These are phyloP conservation scores for Rutstroemia sp. DNA, from an alignment of 2,329 filamentous ascomycete genomes.

Conservation along the genomic window DNA sequence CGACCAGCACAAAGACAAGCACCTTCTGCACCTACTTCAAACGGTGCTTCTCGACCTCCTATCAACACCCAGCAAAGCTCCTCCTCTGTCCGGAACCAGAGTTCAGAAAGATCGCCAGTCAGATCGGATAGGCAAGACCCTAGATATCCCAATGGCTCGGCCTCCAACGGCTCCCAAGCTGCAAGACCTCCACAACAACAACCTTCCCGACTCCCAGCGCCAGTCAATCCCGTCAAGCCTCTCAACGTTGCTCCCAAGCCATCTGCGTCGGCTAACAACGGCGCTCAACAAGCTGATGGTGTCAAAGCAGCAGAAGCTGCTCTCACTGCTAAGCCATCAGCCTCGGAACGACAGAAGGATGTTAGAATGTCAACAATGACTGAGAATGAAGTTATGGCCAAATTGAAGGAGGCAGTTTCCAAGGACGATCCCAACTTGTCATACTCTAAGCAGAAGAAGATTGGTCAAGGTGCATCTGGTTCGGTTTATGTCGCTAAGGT, in stretches of 20 bases:
- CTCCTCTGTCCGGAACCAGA: constrained; percentile 32
- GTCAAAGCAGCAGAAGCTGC: constrained; percentile 88
- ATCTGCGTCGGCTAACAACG: constrained; percentile 34
- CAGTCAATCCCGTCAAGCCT: constrained; percentile 55
- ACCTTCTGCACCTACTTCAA: constrained; percentile 58
- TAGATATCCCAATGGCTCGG: constrained; percentile 37
- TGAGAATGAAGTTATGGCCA: constrained; percentile 94
- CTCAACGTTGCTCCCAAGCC: constrained; percentile 70
- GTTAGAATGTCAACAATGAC: constrained; percentile 98
- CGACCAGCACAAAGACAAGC: constrained; percentile 64
- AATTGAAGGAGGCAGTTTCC: constrained; percentile 87
- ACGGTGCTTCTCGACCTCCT: constrained; percentile 36
- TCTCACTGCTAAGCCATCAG: constrained; percentile 71
- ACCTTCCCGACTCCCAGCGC: constrained; percentile 47
- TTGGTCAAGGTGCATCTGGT: constrained; percentile 94
- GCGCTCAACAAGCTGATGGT: constrained; percentile 47
- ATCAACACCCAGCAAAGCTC: constrained; percentile 44
- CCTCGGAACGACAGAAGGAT: constrained; percentile 75
- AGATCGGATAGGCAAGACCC: constrained; percentile 29
- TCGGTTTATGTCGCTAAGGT: constrained; percentile 97
- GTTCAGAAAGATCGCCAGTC: constrained; percentile 19
- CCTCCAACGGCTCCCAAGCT: constrained; percentile 30
- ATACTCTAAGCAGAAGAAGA: constrained; percentile 99
- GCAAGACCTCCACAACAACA: constrained; percentile 41
- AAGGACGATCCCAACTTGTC: constrained; percentile 91